Percentiles rank a stretch among this genome's conserved stretches.
Conservation (phyloP, 2,329 filamentous ascomycete genomes). For the Nemania sp. region DNA sequence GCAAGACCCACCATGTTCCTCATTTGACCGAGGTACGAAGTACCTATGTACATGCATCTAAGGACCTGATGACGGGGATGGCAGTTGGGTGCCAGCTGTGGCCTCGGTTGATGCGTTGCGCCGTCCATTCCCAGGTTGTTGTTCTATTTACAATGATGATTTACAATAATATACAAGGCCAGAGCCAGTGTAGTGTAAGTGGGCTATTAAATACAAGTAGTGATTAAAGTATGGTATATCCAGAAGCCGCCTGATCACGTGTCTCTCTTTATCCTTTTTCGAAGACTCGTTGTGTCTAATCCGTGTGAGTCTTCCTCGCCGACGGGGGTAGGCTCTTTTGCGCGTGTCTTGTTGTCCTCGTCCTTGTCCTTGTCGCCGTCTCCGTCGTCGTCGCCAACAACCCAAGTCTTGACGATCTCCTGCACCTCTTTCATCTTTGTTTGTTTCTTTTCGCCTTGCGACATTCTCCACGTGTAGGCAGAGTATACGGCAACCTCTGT, state of each 20-base stretch:
- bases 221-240: no score
- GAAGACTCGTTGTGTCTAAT: conserved; percentile 27
- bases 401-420: conserved; percentile 74
- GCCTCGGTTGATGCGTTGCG: no score
- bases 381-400: conserved; percentile 50
- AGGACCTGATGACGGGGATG: not conserved
- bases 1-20: not conserved
- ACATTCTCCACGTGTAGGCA: conserved; percentile 73
- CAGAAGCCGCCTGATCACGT: not conserved
- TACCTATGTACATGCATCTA: no score
- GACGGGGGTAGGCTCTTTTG: conserved; percentile 18
- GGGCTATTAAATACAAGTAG: no score
- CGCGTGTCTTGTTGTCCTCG: conserved; percentile 32
- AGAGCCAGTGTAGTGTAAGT: no score
- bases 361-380: conserved; percentile 21
- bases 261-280: conserved; percentile 25
- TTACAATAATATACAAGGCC: no score
- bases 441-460: conserved; percentile 68
- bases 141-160: no score
- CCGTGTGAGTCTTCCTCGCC: conserved; percentile 12
- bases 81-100: not conserved
- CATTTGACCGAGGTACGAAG: no score
- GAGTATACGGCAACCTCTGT: conserved; percentile 80
- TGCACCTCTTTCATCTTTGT: conserved; percentile 66
- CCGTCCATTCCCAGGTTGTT: no score